Evolutionary conservation across 768 basidiomycete species (phyloP), one percentile per base, ranked within the genome.

Genomic region (Lentinula aciculospora): DNA sequence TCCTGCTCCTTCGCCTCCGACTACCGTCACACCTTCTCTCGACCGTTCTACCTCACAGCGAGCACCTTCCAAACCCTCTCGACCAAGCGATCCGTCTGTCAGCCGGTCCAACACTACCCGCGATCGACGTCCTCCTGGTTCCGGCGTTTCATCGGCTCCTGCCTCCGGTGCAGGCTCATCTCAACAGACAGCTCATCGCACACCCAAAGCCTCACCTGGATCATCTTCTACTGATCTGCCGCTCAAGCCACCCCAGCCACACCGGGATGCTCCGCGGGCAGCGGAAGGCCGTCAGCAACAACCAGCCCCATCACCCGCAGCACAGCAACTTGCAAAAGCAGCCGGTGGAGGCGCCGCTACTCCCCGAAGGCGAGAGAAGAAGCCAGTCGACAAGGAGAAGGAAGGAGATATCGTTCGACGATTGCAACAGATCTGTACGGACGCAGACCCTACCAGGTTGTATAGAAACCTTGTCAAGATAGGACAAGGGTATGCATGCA

Each of bases 391-490:
- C 68, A 86, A 87, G 71, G 82, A 79, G 29, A 86, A 86, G 64
- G 86, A 92, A 47, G 88, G 89, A 62, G 95, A 98, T 65, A 94
- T 98, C 60, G 88, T 98, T 60, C 88, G 86, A 64, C 85, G 94
- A 17, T 72, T 99, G 64, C 88, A 92, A 68, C 86, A 88, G 66
- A 98, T 99, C 66, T 99, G 97, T 67, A 96, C 96, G 2, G 94
- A 97, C 68, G 95, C 94, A 4, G 97, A 99, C 72, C 97, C 97
- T 28, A 98, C 95, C 34, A 84, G 85, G 71, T 74, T 98, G 34
- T 98, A 98, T 67, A 81, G 95, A 58, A 94, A 83, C 66, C 79
- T 98, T 42, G 86, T 92, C 72, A 98, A 98, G 82, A 97, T 98
- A 67, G 97, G 96, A 39, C 96, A 98, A 71, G 97, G 96, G 94